phyloP scores from a whole-genome alignment of 116 monocot genomes.

The Phalaenopsis hybrid region DNA sequence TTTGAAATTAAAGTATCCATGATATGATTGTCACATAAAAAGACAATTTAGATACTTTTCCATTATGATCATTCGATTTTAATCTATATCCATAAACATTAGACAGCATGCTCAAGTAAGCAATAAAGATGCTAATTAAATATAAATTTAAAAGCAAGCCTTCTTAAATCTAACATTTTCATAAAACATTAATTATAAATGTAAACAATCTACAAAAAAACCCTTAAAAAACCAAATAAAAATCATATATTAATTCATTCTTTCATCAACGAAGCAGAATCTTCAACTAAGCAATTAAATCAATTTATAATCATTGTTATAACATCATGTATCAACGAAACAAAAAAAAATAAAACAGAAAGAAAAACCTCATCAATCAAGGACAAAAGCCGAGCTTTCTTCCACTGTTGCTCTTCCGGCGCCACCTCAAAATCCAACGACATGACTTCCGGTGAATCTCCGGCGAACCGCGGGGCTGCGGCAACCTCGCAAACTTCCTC shows the following conservation, averaged over 20 bases:
- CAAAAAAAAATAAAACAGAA: neutral
- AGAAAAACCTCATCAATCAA: slow-evolving; percentile 72
- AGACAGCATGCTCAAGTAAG: no score
- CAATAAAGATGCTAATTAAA: no score
- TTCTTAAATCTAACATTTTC: no score
- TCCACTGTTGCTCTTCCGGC: slow-evolving; percentile 38
- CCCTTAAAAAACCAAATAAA: no score
- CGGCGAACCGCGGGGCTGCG: neutral
- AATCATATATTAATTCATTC: neutral
- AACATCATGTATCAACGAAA: neutral
- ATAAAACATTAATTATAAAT: no score
- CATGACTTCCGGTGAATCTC: slow-evolving; percentile 11
- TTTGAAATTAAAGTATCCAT: no score
- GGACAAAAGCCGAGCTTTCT: slow-evolving; percentile 63
- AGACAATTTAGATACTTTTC: no score
- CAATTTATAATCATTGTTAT: neutral
- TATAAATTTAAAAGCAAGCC: no score
- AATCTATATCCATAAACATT: no score
- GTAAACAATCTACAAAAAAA: no score
- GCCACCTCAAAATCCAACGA: neutral
- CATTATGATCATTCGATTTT: no score
- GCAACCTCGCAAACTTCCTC: slow-evolving; percentile 57
- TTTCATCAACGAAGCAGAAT: slow-evolving; percentile 9
- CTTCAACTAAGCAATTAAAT: neutral
- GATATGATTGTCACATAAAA: no score